Evolutionary conservation across 2,329 filamentous ascomycete genomes (phyloP), one percentile per base, ranked within the genome.

Genomic region (Alternaria solani): DNA sequence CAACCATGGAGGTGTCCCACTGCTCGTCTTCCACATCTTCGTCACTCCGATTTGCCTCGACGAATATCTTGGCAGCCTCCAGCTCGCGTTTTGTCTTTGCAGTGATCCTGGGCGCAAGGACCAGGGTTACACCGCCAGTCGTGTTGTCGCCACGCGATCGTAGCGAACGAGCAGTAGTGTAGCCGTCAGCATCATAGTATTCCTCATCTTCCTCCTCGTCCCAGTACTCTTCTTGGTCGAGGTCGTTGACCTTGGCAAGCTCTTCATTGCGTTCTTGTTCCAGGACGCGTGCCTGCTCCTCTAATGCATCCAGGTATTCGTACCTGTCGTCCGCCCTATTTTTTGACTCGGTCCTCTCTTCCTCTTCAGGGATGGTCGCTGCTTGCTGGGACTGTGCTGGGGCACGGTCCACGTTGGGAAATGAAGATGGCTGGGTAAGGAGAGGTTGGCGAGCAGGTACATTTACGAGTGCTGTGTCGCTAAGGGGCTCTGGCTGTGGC

Each of bases 1-100:
- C 91, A 51, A 98, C 95, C 95, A 99, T 98, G 76, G 92, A 97
- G 34, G 94, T 93, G 75, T 98, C 95, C 88, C 91, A 96, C 53
- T 86, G 84, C 75, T 98, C 94, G 66, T 97, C 94, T 63, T 96
- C 91, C 44, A 93, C 83, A 59, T 97, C 93, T 59, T 95, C 91
- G 5, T 82, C 78, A 1, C 88, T 88, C 26, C 87, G 85, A 28
- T 86, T 88, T 30, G 82, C 80, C 67, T 92, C 87, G 14, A 96
- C 91, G 62, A 89, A 84, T 7, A 84, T 75, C 70, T 86, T 89
- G 3, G 89, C 88, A 51, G 84, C 81, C 43, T 90, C 88, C 41
- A 98, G 83, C 80, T 98, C 93, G 38, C 87, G 86, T 72, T 88
- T 85, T 36, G 89, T 85, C 69, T 89, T 89, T 62, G 86, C 83